Evolutionary conservation across 1,284 basidiomycete genomes (phyloP).

Genomic region (Trichosporon sp.): DNA sequence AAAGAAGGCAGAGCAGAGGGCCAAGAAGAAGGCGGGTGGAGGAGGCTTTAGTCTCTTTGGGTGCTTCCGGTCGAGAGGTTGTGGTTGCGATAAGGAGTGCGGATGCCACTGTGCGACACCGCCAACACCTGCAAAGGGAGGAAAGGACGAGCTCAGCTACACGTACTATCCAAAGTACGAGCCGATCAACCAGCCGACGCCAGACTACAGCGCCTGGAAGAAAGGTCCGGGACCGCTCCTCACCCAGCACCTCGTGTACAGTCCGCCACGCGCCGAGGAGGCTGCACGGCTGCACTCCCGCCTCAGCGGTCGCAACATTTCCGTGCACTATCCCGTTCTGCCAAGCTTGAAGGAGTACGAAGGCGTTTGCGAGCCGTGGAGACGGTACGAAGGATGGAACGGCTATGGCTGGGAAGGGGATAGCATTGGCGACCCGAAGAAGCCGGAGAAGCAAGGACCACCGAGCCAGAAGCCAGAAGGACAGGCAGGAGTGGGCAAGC

Average conservation of each 20-base stretch:
- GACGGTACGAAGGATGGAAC: slow-evolving; percentile 39
- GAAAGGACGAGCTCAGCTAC: slow-evolving; percentile 39
- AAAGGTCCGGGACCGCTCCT: slow-evolving; percentile 15
- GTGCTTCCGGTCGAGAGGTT: neutral
- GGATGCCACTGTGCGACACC: neutral
- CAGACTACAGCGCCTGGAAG: slow-evolving; percentile 7
- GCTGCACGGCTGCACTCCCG: slow-evolving; percentile 32
- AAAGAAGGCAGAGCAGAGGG: neutral
- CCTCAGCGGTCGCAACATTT: slow-evolving; percentile 34
- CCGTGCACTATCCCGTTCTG: slow-evolving; percentile 44
- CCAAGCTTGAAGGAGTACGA: slow-evolving; percentile 40
- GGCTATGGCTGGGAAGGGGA: slow-evolving; percentile 44
- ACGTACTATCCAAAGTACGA: slow-evolving; percentile 47
- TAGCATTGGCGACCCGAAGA: slow-evolving; percentile 34
- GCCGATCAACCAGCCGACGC: slow-evolving; percentile 25
- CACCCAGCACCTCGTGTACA: slow-evolving; percentile 17
- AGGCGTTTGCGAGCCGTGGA: slow-evolving; percentile 21
- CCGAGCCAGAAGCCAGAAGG: slow-evolving; percentile 22
- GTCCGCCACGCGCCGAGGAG: slow-evolving; percentile 22
- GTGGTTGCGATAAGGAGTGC: neutral
- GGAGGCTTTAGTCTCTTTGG: neutral
- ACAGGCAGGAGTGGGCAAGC: slow-evolving; percentile 24
- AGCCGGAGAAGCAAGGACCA: slow-evolving; percentile 1
- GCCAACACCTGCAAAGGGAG: slow-evolving; percentile 35
- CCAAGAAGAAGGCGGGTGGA: neutral